A percentile compares a stretch with the other conserved stretches of the same genome.
Evolutionary conservation across 2,329 filamentous ascomycete species (phyloP).

Genomic region (Ascosphaera apis): DNA sequence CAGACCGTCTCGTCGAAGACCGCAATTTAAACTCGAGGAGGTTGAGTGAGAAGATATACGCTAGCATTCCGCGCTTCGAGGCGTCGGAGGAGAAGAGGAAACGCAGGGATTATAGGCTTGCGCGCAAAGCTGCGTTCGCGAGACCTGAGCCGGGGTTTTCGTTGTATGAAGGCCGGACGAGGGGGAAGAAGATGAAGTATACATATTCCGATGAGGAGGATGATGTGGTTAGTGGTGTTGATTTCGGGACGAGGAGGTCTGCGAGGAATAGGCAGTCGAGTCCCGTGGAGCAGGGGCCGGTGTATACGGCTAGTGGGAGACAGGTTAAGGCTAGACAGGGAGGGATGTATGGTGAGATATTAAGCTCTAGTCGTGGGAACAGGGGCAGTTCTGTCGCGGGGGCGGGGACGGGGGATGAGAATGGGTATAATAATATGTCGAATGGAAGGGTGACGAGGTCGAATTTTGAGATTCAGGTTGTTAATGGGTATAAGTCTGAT

Average conservation of each 20-base stretch:
- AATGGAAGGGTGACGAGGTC: constrained; percentile 20
- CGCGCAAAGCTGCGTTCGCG: constrained; percentile 67
- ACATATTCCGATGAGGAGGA: constrained; percentile 83
- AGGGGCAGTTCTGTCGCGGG: constrained; percentile 21
- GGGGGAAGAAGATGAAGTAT: constrained; percentile 90
- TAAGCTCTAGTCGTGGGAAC: constrained; percentile 26
- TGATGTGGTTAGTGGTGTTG: constrained; percentile 36
- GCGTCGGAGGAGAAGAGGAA: constrained; percentile 90
- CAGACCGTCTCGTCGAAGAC: constrained; percentile 56
- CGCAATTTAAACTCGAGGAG: constrained; percentile 59
- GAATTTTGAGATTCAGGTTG: not conserved
- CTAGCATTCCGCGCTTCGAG: constrained; percentile 73
- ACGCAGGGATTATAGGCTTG: constrained; percentile 72
- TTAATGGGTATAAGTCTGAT: constrained; percentile 21
- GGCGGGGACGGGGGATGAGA: constrained; percentile 24
- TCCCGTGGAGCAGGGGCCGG: constrained; percentile 44
- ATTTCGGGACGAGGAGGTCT: constrained; percentile 41
- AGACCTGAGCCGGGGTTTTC: constrained; percentile 77
- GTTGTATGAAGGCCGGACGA: constrained; percentile 83
- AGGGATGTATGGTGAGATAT: constrained; percentile 32
- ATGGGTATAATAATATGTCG: constrained; percentile 7
- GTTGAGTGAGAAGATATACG: constrained; percentile 52
- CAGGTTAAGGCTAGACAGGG: constrained; percentile 41
- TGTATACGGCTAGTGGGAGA: constrained; percentile 62
- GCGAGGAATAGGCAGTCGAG: constrained; percentile 47